Evolutionary conservation across 257 asterid species (phyloP), one percentile per base, ranked within the genome.

Genomic region (Echites panduratus): DNA sequence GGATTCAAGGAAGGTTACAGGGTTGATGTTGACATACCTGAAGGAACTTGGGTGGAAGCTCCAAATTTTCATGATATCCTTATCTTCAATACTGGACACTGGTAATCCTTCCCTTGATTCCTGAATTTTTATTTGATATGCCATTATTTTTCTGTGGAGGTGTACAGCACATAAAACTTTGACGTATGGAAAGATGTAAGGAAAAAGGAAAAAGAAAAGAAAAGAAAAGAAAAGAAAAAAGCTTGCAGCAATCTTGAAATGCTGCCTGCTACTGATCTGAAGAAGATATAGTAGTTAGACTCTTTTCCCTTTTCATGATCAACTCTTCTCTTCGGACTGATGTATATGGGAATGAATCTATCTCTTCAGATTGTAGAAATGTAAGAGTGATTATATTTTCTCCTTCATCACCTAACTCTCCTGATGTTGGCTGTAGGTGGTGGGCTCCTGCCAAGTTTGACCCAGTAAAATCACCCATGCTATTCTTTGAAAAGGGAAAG

Each of bases 381-480:
- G 40, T 61, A 59, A 50, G 70, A 44, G 56, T 20, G 26, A 44
- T 54, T 57, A 38, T 70, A 19, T 54, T 57, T 65, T 29, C 45
- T 70, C 68, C 20, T 65, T 68, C 61, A 74, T 73, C 64, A 50
- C 67, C 32, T 70, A 56, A 68, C 58, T 73, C 32, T 70, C 66
- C 63, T 73, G 69, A 59, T 66, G 76, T 56, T 80, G 76, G 24
- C 41, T 61, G 63, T 81, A 95, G 97, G 99, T 95, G 99, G 99
- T 90, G 97, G 97, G 99, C 98, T 73, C 98, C 98, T 47, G 83
- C 97, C 27, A 95, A 95, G 88, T 95, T 95, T 84, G 97, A 95
- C 81, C 98, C 97, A n/a, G 86, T 89, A 66, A 90, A 85, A 76
- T 88, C 98, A 62, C 99, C 98, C 56, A 87, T 92, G 96, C 85